Percentiles rank a stretch among this genome's conserved stretches.
These are phyloP conservation scores for Tolypocladium paradoxum DNA, from an alignment of 2,329 filamentous ascomycete genomes.

Conservation along the genomic window DNA sequence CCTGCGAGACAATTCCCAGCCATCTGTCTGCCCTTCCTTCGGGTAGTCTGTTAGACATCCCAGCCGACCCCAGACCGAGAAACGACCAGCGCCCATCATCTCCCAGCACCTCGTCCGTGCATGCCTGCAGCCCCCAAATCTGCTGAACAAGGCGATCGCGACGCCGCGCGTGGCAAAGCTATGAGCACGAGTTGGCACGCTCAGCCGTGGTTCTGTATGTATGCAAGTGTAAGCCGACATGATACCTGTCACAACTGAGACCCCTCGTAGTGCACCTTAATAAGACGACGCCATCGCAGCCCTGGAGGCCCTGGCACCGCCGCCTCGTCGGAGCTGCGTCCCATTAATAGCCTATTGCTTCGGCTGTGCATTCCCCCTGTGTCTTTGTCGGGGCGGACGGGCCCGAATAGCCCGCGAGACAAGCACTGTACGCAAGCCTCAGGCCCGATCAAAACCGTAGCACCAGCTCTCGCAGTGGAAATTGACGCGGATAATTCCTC, in stretches of 20 bases:
- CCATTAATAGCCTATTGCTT: background rate
- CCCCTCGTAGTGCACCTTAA: background rate
- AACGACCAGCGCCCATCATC: background rate
- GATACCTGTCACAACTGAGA: background rate
- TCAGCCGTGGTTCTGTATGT: background rate
- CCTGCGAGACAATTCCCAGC: background rate
- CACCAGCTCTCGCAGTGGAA: background rate
- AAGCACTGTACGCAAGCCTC: background rate
- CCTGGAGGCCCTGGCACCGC: too few species aligned
- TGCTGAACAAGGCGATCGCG: background rate
- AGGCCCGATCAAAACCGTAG: background rate
- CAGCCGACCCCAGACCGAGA: background rate
- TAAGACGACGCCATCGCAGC: background rate
- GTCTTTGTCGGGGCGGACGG: background rate
- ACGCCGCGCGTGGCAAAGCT: background rate
- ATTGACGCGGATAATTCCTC: background rate
- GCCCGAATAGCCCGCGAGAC: background rate
- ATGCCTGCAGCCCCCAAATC: background rate
- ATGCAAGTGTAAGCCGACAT: background rate
- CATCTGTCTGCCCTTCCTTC: background rate
- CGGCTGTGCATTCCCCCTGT: background rate
- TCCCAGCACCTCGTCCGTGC: background rate
- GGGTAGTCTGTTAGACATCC: background rate
- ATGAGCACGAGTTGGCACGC: background rate
- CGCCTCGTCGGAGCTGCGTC: background rate